Evolutionary conservation across 225 moss, liverwort and hornwort species (phyloP), one percentile per base, ranked within the genome.

Genomic region (Marchantia polymorpha): DNA sequence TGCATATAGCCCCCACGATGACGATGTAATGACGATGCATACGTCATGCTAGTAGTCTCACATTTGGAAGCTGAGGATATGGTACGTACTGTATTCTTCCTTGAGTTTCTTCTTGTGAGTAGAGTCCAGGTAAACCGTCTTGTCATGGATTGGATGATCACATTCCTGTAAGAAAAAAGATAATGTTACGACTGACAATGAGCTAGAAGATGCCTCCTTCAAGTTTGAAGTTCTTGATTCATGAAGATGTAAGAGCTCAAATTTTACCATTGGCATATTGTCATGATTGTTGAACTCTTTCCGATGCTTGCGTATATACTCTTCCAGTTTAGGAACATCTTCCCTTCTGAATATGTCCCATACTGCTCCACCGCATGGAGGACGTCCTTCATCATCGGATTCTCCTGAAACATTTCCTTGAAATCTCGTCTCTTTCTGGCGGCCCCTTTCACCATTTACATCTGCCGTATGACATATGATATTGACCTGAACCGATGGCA

Each of bases 281-380:
- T 69, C 69, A 19, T 69, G 30, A 69, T 69, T 69, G 19, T 39
- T 69, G 69, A 69, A 31, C 69, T 69, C 69, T 31, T 14, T 2
- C 48, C 48, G 16, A 19, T 69, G 31, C 70, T 66, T 83, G 14
- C 82, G 80, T 72, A 92, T 54, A 79, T 92, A 92, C 27, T 89
- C 89, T 82, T 91, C 84, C 27, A 92, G 73, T 76, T 85, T 89
- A 22, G 79, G 81, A 53, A 91, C 92, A 84, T 92, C 92, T 82
- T 92, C 87, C 76, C 92, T 89, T 76, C 91, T 80, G 63, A 91
- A 91, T 50, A 92, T 83, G 80, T 92, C 92, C 92, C 92, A 92
- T 47, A 92, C 82, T 4, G 92, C 92, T 63, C 91, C 92, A 73
- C 92, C 92, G 78, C 88, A 92, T 27, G 78, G 64, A 39, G 7